A percentile compares a stretch with the other conserved stretches of the same genome.
Conservation (phyloP, 2,329 filamentous ascomycete species). For the Aspergillus sp. region DNA sequence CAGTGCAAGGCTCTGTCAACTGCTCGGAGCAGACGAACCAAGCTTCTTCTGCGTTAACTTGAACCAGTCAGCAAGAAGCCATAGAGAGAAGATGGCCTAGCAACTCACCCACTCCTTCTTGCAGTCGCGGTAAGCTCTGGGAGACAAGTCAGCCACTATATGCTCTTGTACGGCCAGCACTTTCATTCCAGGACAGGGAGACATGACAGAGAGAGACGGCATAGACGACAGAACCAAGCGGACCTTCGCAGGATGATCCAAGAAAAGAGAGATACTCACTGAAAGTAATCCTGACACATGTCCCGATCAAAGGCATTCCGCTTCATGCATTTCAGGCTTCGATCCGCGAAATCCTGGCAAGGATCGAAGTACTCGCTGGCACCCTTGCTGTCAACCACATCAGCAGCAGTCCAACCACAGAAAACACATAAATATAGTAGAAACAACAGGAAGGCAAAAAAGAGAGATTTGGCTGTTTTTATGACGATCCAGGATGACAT, state of each 20-base stretch:
- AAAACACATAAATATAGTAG: neutral
- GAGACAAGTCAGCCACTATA: slow-evolving; percentile 1
- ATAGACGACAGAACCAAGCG: no score
- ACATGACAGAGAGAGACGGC: no score
- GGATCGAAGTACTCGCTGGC: slow-evolving; percentile 90
- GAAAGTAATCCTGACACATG: slow-evolving; percentile 94
- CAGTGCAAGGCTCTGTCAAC: no score
- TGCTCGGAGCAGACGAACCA: slow-evolving; percentile 1
- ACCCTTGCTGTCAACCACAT: slow-evolving; percentile 63
- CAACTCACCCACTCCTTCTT: slow-evolving; percentile 81
- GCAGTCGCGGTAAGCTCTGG: slow-evolving; percentile 83
- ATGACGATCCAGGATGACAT: no score
- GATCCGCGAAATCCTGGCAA: slow-evolving; percentile 81
- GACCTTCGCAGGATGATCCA: no score
- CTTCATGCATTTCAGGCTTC: slow-evolving; percentile 78
- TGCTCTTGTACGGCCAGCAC: neutral
- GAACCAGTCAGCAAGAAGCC: neutral
- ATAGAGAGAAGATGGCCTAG: neutral
- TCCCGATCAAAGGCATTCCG: slow-evolving; percentile 76
- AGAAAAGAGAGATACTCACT: slow-evolving; percentile 49
- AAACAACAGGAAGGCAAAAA: slow-evolving; percentile 1
- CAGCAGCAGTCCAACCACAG: slow-evolving; percentile 2
- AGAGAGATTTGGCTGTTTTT: neutral
- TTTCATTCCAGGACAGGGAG: slow-evolving; percentile 4
- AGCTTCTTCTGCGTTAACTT: slow-evolving; percentile 25